Evolutionary conservation across 805 yeast genomes (phyloP), one percentile per base, ranked within the genome.

Genomic region (Phaffomyces antillensis): DNA sequence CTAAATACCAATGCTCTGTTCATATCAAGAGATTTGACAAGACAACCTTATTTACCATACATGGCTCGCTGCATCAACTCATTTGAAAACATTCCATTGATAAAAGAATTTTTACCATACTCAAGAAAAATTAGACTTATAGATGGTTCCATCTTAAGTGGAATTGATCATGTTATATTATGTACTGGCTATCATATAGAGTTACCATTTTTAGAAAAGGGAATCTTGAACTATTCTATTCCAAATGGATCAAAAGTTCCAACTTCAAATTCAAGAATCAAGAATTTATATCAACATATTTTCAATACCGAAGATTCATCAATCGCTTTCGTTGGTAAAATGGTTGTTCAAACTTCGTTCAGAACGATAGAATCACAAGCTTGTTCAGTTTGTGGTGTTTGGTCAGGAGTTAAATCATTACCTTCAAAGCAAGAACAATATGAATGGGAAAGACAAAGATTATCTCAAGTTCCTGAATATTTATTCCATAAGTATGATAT

Each of bases 21-120:
- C 46, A 68, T 88, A 45, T 77, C 86, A 36, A 70, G 96, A 44
- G 79, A 81, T 51, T 80, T 90, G 83, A 80, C 74, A 20, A 66
- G 68, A 11, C 90, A 85, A 52, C 65, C 56, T 37, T 71, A 73
- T 67, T 53, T 73, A 20, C 64, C 67, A 28, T 60, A 56, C 9
- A 72, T 73, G 43, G 58, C 72, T 7, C 50, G 61, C 26, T 55
- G 59, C 36, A 49, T 56, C 7, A 41, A 49, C 4, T 43, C 54
- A 4, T 58, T 61, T 42, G 44, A 44, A 17, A 68, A 20, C 62
- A 64, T 26, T 49, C 57, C 55, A 15, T 46, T 60, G 36, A 51
- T 64, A 31, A 43, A 63, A 26, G 54, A 60, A 44, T 51, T 57
- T 39, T 45, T 60, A 26, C 50, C 66, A 44, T 62, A 59, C 24